A percentile compares a stretch with the other conserved stretches of the same genome.
These are phyloP conservation scores for Arbutus unedo DNA, from an alignment of 148 eudicot species.

Conservation along the genomic window DNA sequence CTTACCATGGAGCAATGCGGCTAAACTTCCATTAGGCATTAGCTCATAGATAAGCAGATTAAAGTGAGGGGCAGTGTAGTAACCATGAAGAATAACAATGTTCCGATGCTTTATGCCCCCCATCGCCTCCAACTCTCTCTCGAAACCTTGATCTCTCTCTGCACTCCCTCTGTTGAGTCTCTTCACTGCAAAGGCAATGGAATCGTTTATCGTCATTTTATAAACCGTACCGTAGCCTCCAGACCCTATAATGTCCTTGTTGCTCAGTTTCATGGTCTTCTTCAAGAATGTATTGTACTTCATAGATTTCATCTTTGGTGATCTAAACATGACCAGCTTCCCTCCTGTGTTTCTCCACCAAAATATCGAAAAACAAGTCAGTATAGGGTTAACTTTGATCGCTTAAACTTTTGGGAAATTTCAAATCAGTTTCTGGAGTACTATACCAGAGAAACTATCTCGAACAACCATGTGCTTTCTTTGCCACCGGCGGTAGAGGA, in stretches of 20 bases:
- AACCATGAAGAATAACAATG: slow-evolving; percentile 79
- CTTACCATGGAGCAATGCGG: slow-evolving; percentile 68
- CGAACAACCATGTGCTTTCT: slow-evolving; percentile 51
- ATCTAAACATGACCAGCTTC: slow-evolving; percentile 74
- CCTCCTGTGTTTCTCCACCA: slow-evolving; percentile 58
- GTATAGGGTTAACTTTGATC: neutral
- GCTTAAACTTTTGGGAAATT: neutral
- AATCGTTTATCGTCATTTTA: slow-evolving; percentile 50
- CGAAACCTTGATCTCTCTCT: slow-evolving; percentile 79
- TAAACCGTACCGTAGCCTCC: slow-evolving; percentile 95
- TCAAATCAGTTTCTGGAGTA: neutral
- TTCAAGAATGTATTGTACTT: slow-evolving; percentile 55
- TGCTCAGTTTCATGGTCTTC: slow-evolving; percentile 63
- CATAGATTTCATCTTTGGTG: slow-evolving; percentile 49
- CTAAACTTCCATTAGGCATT: slow-evolving; percentile 86
- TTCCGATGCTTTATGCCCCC: slow-evolving; percentile 91
- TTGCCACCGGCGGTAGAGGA: slow-evolving; percentile 78
- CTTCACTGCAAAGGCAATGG: slow-evolving; percentile 66
- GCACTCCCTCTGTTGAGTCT: slow-evolving; percentile 59
- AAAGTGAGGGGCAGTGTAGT: slow-evolving; percentile 70
- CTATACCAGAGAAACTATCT: slow-evolving; percentile 57
- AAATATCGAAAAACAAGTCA: neutral
- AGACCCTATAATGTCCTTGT: slow-evolving; percentile 78
- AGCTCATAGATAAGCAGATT: slow-evolving; percentile 88
- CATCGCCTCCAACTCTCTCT: slow-evolving; percentile 90